phyloP scores from a whole-genome alignment of 345 rosid species.

The Noccaea bulbosa region DNA sequence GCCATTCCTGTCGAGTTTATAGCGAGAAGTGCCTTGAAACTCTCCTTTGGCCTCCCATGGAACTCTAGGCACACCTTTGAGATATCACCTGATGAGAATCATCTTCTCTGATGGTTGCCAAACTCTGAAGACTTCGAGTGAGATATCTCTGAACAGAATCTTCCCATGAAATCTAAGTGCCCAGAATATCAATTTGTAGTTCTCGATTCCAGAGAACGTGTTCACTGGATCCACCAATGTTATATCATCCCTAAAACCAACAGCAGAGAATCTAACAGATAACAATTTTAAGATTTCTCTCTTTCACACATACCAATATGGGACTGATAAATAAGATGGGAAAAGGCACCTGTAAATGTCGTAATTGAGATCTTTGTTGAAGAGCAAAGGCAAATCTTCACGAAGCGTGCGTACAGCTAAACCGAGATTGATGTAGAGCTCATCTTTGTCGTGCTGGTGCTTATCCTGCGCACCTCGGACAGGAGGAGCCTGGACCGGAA shows the following conservation, averaged over 20 bases:
- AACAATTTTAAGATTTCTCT: neutral
- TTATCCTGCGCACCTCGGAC: conserved; percentile 53
- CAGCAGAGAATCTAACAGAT: neutral
- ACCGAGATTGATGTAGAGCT: conserved; percentile 80
- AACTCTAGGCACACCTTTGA: conserved; percentile 85
- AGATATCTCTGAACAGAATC: conserved; percentile 76
- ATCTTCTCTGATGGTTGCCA: conserved; percentile 99
- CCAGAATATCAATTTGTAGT: conserved; percentile 88
- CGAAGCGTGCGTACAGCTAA: conserved; percentile 86
- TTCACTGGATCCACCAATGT: conserved; percentile 79
- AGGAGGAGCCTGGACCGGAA: conserved; percentile 42
- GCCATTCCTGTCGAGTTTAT: conserved; percentile 84
- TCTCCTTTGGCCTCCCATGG: conserved; percentile 98
- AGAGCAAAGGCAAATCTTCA: conserved; percentile 79
- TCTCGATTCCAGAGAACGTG: conserved; percentile 79
- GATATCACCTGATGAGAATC: conserved; percentile 89
- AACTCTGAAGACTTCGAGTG: conserved; percentile 76
- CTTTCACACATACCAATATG: neutral
- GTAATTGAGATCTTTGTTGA: conserved; percentile 77
- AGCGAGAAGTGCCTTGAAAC: conserved; percentile 92
- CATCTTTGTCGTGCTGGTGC: conserved; percentile 54
- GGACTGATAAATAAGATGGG: neutral
- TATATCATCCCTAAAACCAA: conserved; percentile 73
- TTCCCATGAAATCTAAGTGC: conserved; percentile 89
- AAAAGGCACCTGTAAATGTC: conserved; percentile 73